Evolutionary conservation across 2,329 filamentous ascomycete species (phyloP).

Genomic region (Dactylonectria estremocensis): DNA sequence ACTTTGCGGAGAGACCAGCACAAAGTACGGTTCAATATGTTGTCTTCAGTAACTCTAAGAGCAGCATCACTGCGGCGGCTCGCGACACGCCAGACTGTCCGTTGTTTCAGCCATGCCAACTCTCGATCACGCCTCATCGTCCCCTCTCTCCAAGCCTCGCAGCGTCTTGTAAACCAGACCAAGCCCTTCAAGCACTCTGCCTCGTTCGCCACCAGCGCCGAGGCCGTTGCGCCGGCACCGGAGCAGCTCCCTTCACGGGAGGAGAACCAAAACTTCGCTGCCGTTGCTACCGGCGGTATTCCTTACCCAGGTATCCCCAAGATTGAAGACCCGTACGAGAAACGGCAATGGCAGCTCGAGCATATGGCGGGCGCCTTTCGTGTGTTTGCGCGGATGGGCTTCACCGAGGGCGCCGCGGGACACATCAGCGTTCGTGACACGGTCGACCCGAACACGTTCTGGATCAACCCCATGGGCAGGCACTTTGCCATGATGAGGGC

Average conservation of each 20-base stretch:
- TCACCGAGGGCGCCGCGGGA: conserved; percentile 74
- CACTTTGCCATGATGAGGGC: conserved; percentile 76
- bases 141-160: conserved; percentile 20
- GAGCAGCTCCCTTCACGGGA: conserved; percentile 12
- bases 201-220: conserved; percentile 42
- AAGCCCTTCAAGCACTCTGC: conserved; percentile 17
- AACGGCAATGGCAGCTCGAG: conserved; percentile 55
- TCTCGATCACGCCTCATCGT: conserved; percentile 9
- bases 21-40: conserved; percentile 27
- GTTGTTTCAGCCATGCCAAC: conserved; percentile 31
- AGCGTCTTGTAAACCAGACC: conserved; percentile 2
- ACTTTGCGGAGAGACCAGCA: background rate
- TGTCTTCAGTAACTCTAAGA: conserved; percentile 28
- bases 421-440: conserved; percentile 77
- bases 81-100: conserved; percentile 28
- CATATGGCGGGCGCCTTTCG: conserved; percentile 64
- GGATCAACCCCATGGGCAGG: conserved; percentile 75
- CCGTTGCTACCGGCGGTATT: conserved; percentile 50
- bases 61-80: conserved; percentile 31
- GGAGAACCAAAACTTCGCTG: conserved; percentile 45
- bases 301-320: conserved; percentile 67
- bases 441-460: conserved; percentile 71
- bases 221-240: conserved; percentile 31
- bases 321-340: conserved; percentile 64
- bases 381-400: conserved; percentile 63